Conservation (phyloP, 2,329 filamentous ascomycete species). For the Domatiomyces catenatus region DNA sequence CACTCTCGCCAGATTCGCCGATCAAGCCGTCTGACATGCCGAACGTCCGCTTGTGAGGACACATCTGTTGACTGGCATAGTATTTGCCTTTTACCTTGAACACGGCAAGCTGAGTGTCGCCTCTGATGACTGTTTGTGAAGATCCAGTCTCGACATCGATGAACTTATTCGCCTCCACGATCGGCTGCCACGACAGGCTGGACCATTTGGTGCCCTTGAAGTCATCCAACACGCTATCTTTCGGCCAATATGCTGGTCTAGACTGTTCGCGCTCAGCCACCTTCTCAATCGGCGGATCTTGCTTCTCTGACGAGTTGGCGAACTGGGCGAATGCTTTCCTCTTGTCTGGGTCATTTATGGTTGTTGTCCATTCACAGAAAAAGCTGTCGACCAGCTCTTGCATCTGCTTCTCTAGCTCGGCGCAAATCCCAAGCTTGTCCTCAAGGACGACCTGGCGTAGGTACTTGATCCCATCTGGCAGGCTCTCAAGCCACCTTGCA, state of each 20-base stretch:
- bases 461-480: conserved; percentile 73
- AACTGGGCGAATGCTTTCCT: conserved; percentile 65
- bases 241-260: conserved; percentile 64
- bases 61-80: conserved; percentile 88
- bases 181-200: conserved; percentile 59
- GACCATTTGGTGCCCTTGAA: conserved; percentile 57
- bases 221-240: conserved; percentile 50
- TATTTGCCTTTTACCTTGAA: conserved; percentile 69
- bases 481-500: conserved; percentile 69
- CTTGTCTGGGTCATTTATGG: conserved; percentile 52
- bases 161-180: conserved; percentile 58
- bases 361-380: conserved; percentile 87
- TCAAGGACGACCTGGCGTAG: conserved; percentile 68
- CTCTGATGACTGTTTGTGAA: conserved; percentile 63
- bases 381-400: conserved; percentile 64
- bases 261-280: conserved; percentile 57
- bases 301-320: conserved; percentile 59
- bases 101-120: conserved; percentile 75
- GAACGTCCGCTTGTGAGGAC: conserved; percentile 79
- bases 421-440: conserved; percentile 73
- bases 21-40: conserved; percentile 75
- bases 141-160: conserved; percentile 54
- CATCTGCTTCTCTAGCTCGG: conserved; percentile 77
- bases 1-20: conserved; percentile 39
- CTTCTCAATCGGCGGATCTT: conserved; percentile 50